phyloP scores from a whole-genome alignment of 148 eudicot species.

The Fallopia convolvulus region DNA sequence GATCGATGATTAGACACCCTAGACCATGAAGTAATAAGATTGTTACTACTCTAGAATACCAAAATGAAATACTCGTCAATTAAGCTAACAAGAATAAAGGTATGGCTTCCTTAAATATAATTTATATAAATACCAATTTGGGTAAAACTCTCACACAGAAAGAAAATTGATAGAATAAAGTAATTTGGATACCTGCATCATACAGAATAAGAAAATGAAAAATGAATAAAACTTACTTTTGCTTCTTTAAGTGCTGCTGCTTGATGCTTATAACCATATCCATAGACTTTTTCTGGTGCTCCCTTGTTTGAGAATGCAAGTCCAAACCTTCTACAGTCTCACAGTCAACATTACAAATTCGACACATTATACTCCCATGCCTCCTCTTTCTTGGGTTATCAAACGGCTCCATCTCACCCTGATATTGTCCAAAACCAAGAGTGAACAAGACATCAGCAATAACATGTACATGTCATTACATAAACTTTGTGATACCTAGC shows the following conservation, averaged over 20 bases:
- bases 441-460: constrained; percentile 9
- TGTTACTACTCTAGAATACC: constrained; percentile 7
- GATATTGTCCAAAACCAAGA: constrained; percentile 14
- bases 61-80: neutral
- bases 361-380: constrained; percentile 65
- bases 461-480: neutral
- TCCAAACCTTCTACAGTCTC: constrained; percentile 87
- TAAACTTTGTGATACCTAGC: neutral
- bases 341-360: constrained; percentile 90
- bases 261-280: constrained; percentile 75
- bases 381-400: constrained; percentile 57
- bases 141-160: constrained; percentile 4
- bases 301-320: constrained; percentile 83
- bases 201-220: neutral
- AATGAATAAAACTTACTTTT: constrained; percentile 42
- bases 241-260: constrained; percentile 61
- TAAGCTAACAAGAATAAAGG: neutral
- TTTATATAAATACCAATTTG: constrained; percentile 1
- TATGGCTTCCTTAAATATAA: neutral
- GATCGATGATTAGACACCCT: constrained; percentile 51
- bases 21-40: constrained; percentile 15
- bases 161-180: neutral
- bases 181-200: neutral
- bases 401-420: constrained; percentile 68
- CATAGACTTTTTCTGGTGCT: constrained; percentile 76